phyloP scores from a whole-genome alignment of 1,139 yeast genomes.

The Yamadazyma triangularis region DNA sequence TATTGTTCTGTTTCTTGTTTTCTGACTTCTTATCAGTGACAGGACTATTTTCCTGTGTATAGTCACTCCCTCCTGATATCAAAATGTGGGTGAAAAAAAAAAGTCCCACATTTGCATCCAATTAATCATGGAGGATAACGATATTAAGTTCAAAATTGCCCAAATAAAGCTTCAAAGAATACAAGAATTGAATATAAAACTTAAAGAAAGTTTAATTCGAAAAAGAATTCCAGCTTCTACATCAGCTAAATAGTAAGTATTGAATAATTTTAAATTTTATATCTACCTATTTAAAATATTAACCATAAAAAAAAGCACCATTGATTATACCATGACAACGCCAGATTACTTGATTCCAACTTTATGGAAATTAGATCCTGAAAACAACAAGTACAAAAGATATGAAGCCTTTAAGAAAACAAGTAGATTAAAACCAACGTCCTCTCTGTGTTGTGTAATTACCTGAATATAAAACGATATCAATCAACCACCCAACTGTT shows the following conservation, averaged over 20 bases:
- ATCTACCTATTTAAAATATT: background rate
- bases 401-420: conserved; percentile 18
- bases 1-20: no score
- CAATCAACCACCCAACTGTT: conserved; percentile 34
- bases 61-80: no score
- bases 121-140: conserved; percentile 10
- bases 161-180: conserved; percentile 59
- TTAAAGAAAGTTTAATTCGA: conserved; percentile 49
- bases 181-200: conserved; percentile 52
- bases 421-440: conserved; percentile 5
- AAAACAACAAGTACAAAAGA: conserved; percentile 41
- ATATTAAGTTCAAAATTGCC: conserved; percentile 26
- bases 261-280: background rate
- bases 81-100: background rate
- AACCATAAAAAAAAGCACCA: conserved; percentile 21
- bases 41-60: background rate
- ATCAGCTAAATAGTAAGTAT: conserved; percentile 46
- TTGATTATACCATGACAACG: conserved; percentile 41
- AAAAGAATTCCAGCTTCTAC: conserved; percentile 68
- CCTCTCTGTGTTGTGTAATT: background rate
- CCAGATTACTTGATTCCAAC: conserved; percentile 53
- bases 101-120: background rate
- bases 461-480: background rate
- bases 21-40: no score
- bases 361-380: conserved; percentile 44